Percentiles rank a stretch among this genome's conserved stretches.
Evolutionary conservation across 495 filamentous ascomycete species (phyloP).

Genomic region (Trichocladium uniseriatum): DNA sequence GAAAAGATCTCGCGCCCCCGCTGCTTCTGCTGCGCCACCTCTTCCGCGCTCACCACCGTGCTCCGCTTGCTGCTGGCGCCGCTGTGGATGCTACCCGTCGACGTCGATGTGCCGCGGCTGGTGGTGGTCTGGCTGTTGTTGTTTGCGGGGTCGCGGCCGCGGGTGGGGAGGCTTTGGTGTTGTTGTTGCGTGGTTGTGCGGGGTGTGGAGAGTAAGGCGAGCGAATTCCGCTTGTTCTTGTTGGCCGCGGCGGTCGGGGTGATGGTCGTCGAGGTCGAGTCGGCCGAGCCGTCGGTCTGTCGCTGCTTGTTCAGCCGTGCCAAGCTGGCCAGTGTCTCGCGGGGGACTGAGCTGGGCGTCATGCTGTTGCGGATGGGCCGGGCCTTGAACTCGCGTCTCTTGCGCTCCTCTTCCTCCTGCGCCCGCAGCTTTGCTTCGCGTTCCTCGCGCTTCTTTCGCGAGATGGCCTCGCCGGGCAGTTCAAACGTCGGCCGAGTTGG

Average conservation of each 20-base stretch:
- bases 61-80: conserved; percentile 7
- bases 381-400: conserved; percentile 55
- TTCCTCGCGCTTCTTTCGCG: conserved; percentile 57
- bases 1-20: conserved; percentile 55
- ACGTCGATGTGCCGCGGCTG: conserved; percentile 25
- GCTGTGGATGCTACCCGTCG: conserved; percentile 34
- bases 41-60: conserved; percentile 36
- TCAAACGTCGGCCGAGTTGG: conserved; percentile 57
- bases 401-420: conserved; percentile 50
- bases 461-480: conserved; percentile 64
- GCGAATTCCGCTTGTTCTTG: conserved; percentile 15
- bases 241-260: not conserved
- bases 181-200: not conserved
- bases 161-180: not conserved
- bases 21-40: conserved; percentile 40
- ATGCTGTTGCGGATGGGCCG: conserved; percentile 44
- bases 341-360: conserved; percentile 28
- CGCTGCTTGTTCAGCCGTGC: conserved; percentile 41
- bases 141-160: conserved; percentile 11
- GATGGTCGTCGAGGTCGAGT: not conserved
- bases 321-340: conserved; percentile 49
- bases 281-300: conserved; percentile 14
- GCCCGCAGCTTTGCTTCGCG: conserved; percentile 53
- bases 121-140: not conserved
- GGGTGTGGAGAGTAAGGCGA: not conserved